These are phyloP conservation scores for Gossypium lobatum DNA, from an alignment of 441 rosid species.

Conservation along the genomic window DNA sequence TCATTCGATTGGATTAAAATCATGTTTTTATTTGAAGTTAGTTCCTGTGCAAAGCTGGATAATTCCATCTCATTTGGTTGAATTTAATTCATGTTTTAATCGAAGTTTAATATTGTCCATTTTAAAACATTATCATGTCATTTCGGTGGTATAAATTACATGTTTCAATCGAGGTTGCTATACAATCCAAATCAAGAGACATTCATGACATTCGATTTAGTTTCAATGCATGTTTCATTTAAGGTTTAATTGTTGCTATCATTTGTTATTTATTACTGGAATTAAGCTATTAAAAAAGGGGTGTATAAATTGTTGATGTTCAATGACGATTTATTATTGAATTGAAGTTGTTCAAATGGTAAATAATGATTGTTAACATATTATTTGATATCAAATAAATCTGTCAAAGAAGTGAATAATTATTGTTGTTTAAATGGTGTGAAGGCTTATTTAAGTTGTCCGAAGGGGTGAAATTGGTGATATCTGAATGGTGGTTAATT, in stretches of 20 bases:
- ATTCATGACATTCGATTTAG: background rate
- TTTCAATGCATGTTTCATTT: background rate
- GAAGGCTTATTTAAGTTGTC: no score
- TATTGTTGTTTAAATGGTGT: no score
- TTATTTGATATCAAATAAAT: background rate
- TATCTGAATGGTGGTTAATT: no score
- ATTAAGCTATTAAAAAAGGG: background rate
- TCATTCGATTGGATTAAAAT: no score
- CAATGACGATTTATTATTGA: background rate
- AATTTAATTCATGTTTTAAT: background rate
- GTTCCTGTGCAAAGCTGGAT: background rate
- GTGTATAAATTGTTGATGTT: background rate
- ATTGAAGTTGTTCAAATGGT: background rate
- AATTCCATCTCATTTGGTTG: background rate
- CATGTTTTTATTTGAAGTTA: background rate
- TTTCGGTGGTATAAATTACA: background rate
- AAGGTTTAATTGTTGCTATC: background rate
- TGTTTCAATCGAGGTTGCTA: background rate
- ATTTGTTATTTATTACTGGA: background rate
- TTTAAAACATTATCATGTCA: background rate
- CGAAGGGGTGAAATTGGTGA: no score
- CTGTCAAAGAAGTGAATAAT: no score
- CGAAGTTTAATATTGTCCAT: background rate
- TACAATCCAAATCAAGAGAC: background rate
- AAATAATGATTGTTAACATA: background rate